phyloP scores from a whole-genome alignment of 208 protist genomes.

The Crithidia expoeki region DNA sequence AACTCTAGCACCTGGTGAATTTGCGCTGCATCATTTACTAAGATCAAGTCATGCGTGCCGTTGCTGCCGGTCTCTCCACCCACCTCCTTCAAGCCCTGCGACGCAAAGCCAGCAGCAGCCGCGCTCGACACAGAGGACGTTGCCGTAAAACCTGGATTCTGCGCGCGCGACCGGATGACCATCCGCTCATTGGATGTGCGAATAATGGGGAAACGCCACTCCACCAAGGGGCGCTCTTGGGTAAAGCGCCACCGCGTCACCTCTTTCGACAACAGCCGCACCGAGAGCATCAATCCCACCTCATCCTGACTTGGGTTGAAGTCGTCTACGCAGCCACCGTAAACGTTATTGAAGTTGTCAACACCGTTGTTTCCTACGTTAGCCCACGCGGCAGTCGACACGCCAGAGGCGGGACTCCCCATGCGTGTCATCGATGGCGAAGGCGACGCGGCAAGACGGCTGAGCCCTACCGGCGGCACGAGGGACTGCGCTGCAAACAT shows the following conservation, averaged over 20 bases:
- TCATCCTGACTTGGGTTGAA: constrained; percentile 27
- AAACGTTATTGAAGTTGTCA: background rate
- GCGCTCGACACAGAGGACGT: background rate
- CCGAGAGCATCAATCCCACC: constrained; percentile 40
- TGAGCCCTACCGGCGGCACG: background rate
- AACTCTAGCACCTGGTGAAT: constrained; percentile 73
- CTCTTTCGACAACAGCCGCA: constrained; percentile 36
- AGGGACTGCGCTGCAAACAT: background rate
- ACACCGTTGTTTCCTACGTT: background rate
- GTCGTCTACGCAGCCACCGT: background rate
- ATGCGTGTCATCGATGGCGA: constrained; percentile 11
- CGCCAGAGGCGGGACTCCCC: constrained; percentile 22
- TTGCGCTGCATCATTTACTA: constrained; percentile 65
- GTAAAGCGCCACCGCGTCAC: constrained; percentile 34
- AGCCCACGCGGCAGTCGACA: background rate
- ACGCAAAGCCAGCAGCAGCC: background rate
- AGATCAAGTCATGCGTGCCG: constrained; percentile 33
- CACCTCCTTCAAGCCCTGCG: background rate
- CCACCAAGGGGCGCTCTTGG: constrained; percentile 38
- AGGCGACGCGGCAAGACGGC: background rate
- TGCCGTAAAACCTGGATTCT: background rate
- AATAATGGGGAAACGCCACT: constrained; percentile 47
- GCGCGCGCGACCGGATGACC: constrained; percentile 15
- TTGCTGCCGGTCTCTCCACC: background rate
- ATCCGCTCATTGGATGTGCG: constrained; percentile 35